Conservation (phyloP, 495 filamentous ascomycete genomes). For the Neurospora sp. region DNA sequence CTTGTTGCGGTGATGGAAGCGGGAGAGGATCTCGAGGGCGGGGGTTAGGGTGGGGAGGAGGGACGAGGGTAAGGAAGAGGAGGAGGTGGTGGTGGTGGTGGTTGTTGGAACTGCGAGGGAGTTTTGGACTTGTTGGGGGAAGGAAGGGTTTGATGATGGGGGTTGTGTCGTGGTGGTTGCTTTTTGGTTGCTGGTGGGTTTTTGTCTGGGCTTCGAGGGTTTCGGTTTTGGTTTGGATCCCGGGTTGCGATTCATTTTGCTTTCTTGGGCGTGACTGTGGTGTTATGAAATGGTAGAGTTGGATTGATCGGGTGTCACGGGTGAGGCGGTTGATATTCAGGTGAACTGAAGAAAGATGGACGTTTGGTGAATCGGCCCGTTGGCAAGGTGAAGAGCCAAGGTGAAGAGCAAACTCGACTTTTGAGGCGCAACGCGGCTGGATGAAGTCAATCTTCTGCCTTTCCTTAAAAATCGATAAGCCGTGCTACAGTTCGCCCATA, state of each 20-base stretch:
- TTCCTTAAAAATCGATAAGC: neutral
- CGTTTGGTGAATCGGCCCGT: neutral
- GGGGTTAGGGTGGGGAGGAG: constrained; percentile 8
- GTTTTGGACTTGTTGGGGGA: neutral
- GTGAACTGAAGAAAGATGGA: neutral
- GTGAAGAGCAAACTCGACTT: neutral
- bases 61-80: neutral
- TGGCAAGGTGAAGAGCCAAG: neutral
- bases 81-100: neutral
- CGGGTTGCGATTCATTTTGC: neutral
- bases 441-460: neutral
- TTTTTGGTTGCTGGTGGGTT: neutral
- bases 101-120: neutral
- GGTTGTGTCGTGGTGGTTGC: neutral
- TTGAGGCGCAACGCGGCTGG: neutral
- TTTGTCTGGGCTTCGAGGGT: neutral
- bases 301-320: neutral
- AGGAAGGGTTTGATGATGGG: neutral
- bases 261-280: neutral
- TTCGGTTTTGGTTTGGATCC: neutral
- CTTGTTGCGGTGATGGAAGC: constrained; percentile 67
- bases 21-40: constrained; percentile 39
- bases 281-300: neutral
- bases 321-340: neutral
- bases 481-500: neutral